Evolutionary conservation across 169 alveolate genomes (phyloP), one percentile per base, ranked within the genome.

Genomic region (Plasmodium blacklocki): DNA sequence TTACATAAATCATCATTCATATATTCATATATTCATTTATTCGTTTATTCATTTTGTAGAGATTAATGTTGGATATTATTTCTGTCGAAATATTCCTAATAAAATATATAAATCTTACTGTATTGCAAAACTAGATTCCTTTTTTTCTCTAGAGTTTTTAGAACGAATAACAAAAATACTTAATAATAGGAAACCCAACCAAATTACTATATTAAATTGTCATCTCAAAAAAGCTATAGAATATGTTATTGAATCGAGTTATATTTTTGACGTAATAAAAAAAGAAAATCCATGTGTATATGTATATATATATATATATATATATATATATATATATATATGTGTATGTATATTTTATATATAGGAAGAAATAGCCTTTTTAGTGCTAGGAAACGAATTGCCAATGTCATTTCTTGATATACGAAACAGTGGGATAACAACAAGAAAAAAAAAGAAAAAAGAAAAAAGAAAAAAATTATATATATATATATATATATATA

Each of bases 381-480:
- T 76, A 32, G 76, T 76, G 2, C 66, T 76, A 21, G 54, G 66
- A 9, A 76, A 76, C 23, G 89, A 76, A 1, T 32, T 76, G 2
- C 89, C 89, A 0, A 76, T 76, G 76, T 76, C 89, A 9, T 76
- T 76, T 56, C 76, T 76, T 3, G 76, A 76, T 56, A 76, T 76
- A 18, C 50, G 66, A 64, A 76, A 64, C 21, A 60, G 88, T 76
- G 8, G 45, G 45, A 32, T 32, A 74, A 7, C 21, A 52, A 52
- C 62, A 52, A 5, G 4, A 32, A 32, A 32, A 60, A 18, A 26
- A 26, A 26, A 26, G 2, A 26, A 26, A 26, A 23, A 23, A 62
- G 0, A 43, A 15, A 29, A 1, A 18, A n/a, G 0, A 56, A 49
- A 39, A 45, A 6, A 3, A 50, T 29, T 29, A 50, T 32, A 67